These are phyloP conservation scores for Coemansia sp. DNA, from an alignment of 192 early-diverging fungal species.

Conservation along the genomic window DNA sequence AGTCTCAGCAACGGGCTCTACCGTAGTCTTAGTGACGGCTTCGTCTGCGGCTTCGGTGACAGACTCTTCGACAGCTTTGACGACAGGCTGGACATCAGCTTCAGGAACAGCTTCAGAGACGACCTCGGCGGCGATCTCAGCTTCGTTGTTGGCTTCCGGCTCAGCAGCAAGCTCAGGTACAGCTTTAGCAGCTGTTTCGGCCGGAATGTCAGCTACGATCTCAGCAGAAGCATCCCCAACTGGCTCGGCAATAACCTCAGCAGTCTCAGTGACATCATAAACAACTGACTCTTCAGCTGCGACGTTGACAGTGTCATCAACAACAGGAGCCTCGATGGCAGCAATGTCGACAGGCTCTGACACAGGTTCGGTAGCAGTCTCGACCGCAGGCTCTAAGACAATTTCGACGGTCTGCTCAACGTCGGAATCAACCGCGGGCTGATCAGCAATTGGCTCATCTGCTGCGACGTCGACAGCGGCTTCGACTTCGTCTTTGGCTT, in stretches of 20 bases:
- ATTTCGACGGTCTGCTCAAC: background rate
- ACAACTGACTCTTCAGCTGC: too few species aligned
- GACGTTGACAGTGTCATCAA: too few species aligned
- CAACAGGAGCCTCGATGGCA: too few species aligned
- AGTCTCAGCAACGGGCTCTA: background rate
- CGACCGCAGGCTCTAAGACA: background rate
- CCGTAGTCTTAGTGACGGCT: too few species aligned
- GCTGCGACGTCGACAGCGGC: background rate
- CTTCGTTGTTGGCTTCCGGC: background rate
- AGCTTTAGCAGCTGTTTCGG: background rate
- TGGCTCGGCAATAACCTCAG: background rate
- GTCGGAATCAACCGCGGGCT: background rate
- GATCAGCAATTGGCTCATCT: background rate
- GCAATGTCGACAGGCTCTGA: background rate
- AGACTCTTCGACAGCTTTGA: background rate
- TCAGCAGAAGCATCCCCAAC: background rate
- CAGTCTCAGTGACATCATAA: too few species aligned
- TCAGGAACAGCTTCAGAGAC: background rate
- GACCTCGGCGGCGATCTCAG: background rate
- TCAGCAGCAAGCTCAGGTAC: conserved; percentile 3
- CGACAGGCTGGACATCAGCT: background rate
- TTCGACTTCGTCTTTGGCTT: background rate
- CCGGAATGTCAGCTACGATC: background rate
- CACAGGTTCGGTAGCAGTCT: background rate
- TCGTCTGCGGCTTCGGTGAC: background rate